phyloP scores from a whole-genome alignment of 306 rosid species.

The Astragalus glycyphyllos region DNA sequence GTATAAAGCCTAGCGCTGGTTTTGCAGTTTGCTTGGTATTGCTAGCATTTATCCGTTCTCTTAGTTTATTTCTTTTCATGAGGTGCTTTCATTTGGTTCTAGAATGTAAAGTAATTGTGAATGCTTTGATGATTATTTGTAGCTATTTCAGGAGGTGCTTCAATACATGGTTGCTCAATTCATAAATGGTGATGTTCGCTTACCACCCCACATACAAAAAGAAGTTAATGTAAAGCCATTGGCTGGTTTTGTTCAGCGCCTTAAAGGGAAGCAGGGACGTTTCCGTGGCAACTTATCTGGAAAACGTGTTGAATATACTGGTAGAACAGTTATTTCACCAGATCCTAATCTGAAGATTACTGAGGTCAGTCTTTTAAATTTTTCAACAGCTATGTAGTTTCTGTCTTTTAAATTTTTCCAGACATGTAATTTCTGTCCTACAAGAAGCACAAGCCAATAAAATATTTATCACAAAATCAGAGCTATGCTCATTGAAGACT shows the following conservation, averaged over 20 bases:
- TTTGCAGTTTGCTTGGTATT: constrained; percentile 26
- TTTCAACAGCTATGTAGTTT: constrained; percentile 17
- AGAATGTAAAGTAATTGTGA: constrained; percentile 41
- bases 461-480: constrained; percentile 18
- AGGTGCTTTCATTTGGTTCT: constrained; percentile 35
- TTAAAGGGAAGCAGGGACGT: constrained; percentile 94
- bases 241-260: constrained; percentile 87
- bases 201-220: constrained; percentile 55
- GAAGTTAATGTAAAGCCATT: constrained; percentile 57
- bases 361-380: constrained; percentile 61
- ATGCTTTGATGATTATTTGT: constrained; percentile 45
- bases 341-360: constrained; percentile 94
- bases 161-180: constrained; percentile 74
- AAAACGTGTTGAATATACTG: constrained; percentile 93
- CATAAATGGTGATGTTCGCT: constrained; percentile 83
- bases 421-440: constrained; percentile 29
- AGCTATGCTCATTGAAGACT: background rate
- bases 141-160: constrained; percentile 72
- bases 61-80: constrained; percentile 10
- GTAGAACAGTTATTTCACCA: constrained; percentile 96
- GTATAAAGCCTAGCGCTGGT: constrained; percentile 16
- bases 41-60: constrained; percentile 29
- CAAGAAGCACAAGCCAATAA: constrained; percentile 24
- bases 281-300: constrained; percentile 94
- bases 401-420: constrained; percentile 31